Evolutionary conservation across 805 yeast species (phyloP).

Genomic region (Cyberlindnera samutprakarnensis): DNA sequence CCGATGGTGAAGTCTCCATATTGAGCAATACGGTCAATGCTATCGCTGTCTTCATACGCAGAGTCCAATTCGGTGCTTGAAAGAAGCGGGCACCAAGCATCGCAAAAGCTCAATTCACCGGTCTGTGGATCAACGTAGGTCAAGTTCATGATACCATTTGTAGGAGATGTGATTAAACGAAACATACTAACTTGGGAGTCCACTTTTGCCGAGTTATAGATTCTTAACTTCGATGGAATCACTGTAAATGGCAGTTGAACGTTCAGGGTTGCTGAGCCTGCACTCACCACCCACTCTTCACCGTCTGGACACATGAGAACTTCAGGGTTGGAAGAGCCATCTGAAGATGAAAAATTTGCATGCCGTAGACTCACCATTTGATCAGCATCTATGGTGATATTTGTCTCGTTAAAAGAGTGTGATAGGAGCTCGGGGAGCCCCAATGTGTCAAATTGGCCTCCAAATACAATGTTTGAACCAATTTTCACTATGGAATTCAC

Average conservation of each 20-base stretch:
- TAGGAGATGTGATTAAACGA: constrained; percentile 69
- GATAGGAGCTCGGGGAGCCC: constrained; percentile 21
- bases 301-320: constrained; percentile 44
- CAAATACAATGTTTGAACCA: constrained; percentile 57
- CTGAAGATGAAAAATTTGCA: constrained; percentile 41
- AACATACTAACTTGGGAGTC: constrained; percentile 48
- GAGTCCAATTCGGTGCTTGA: constrained; percentile 28
- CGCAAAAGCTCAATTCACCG: constrained; percentile 56
- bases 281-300: constrained; percentile 47
- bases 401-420: constrained; percentile 30
- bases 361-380: constrained; percentile 53
- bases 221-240: constrained; percentile 63
- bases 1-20: constrained; percentile 28
- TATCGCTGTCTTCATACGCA: constrained; percentile 5
- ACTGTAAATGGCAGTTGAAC: constrained; percentile 49
- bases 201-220: constrained; percentile 51
- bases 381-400: constrained; percentile 41
- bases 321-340: constrained; percentile 20
- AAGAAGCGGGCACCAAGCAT: constrained; percentile 80
- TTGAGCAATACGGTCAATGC: constrained; percentile 7
- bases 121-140: constrained; percentile 74
- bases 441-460: constrained; percentile 60
- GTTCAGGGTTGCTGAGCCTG: constrained; percentile 56
- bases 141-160: constrained; percentile 86
- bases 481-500: constrained; percentile 57